These are phyloP conservation scores for Hyphopichia pseudoburtonii DNA, from an alignment of 1,139 yeast species.

Conservation along the genomic window DNA sequence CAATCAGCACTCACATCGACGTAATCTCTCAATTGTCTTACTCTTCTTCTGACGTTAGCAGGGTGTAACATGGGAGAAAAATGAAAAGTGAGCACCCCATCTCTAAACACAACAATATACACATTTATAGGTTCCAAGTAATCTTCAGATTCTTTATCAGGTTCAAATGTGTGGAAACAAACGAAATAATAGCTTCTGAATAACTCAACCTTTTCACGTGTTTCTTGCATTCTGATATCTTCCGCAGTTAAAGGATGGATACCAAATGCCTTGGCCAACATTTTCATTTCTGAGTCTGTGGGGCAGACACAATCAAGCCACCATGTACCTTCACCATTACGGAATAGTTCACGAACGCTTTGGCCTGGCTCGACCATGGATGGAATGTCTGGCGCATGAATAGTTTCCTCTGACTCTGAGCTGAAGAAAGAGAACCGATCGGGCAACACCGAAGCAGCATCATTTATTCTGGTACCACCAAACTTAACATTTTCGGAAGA, in stretches of 20 bases:
- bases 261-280: constrained; percentile 69
- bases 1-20: constrained; percentile 88
- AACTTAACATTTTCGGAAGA: constrained; percentile 31
- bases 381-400: constrained; percentile 85
- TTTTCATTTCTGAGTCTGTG: constrained; percentile 67
- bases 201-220: constrained; percentile 81
- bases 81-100: constrained; percentile 84
- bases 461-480: constrained; percentile 35
- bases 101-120: constrained; percentile 82
- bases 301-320: constrained; percentile 77
- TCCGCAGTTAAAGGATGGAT: constrained; percentile 84
- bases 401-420: constrained; percentile 79
- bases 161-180: constrained; percentile 80
- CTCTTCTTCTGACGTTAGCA: constrained; percentile 87
- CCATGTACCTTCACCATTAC: constrained; percentile 63
- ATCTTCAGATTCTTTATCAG: constrained; percentile 74
- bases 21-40: constrained; percentile 84
- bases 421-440: constrained; percentile 84
- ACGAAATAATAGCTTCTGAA: constrained; percentile 76
- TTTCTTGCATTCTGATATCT: constrained; percentile 82
- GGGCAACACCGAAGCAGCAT: constrained; percentile 33
- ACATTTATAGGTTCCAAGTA: constrained; percentile 85
- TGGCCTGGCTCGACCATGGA: constrained; percentile 67
- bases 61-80: constrained; percentile 80
- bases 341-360: constrained; percentile 64